phyloP scores from a whole-genome alignment of 1,284 basidiomycete species.

The Malassezia cuniculi region DNA sequence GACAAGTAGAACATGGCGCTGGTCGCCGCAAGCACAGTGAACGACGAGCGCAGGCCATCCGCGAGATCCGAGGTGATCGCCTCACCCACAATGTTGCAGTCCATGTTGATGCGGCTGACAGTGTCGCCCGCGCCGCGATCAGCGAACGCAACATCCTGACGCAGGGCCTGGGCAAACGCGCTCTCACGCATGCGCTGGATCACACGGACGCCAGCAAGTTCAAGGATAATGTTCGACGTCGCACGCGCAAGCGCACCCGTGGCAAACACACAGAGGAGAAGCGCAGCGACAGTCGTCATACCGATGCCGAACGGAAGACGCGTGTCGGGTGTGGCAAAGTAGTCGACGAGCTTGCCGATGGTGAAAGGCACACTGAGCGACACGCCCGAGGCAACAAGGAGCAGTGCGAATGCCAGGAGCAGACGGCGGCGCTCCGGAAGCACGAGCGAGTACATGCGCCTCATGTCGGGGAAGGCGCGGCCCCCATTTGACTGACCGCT shows the following conservation, averaged over 20 bases:
- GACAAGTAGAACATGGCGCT: constrained; percentile 94
- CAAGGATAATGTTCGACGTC: constrained; percentile 74
- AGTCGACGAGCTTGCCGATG: constrained; percentile 43
- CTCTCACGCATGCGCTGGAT: constrained; percentile 72
- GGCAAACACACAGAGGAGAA: constrained; percentile 69
- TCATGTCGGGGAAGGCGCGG: constrained; percentile 33
- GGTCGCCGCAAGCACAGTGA: constrained; percentile 50
- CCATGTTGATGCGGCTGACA: constrained; percentile 75
- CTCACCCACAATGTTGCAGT: constrained; percentile 89
- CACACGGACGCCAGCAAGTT: constrained; percentile 70
- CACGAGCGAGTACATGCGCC: constrained; percentile 34
- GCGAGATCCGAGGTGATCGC: constrained; percentile 51
- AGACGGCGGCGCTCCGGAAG: constrained; percentile 33
- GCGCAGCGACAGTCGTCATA: constrained; percentile 63
- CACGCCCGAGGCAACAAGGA: constrained; percentile 51
- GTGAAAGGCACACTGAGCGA: constrained; percentile 53
- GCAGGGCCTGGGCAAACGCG: constrained; percentile 66
- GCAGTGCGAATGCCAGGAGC: constrained; percentile 27
- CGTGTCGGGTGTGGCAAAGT: constrained; percentile 32
- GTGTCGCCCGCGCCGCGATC: constrained; percentile 89
- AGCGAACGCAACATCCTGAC: constrained; percentile 65
- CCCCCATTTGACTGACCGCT: no score
- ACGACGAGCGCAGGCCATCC: constrained; percentile 31
- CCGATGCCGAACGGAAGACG: constrained; percentile 49
- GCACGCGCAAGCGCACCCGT: constrained; percentile 77